Evolutionary conservation across 495 filamentous ascomycete species (phyloP), one percentile per base, ranked within the genome.

Genomic region (Xylaria palmicola): DNA sequence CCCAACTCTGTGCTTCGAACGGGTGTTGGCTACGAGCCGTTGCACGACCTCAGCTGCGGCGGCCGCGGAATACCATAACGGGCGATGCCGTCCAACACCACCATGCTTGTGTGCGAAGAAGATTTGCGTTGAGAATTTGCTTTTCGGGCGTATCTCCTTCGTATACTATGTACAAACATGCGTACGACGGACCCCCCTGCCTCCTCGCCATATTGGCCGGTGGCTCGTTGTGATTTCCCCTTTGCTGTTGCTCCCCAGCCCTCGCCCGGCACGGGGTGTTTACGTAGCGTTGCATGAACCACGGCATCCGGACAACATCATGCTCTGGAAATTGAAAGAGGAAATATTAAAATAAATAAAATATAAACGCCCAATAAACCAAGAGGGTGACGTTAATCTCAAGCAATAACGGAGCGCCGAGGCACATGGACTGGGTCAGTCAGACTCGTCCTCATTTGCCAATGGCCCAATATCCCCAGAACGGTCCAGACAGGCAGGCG

Each of bases 61-160:
- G n/a, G 10, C 34, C 50, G 52, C 57, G 57, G 57, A 52, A 52
- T 60, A 49, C 57, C 44, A 19, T 30, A 49, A 44, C 26, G 37
- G 47, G 47, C 48, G 37, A 60, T 52, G 39, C 45, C 56, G 47
- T 41, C 41, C 39, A 44, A 10, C 30, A 20, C 6, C 30, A 50
- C 9, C 1, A 51, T 39, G 44, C 19, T 24, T 12, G 13, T 17
- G 45, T 48, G 17, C 20, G n/a, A 59, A 7, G 30, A 17, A 40
- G n/a, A n/a, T n/a, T 22, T 50, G 36, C 22, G 27, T 50, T n/a
- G 44, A 51, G 27, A 56, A 22, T 39, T 43, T 29, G 13, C 37
- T 43, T 56, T 24, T 44, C 53, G n/a, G n/a, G n/a, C n/a, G n/a
- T n/a, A n/a, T 24, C 27, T 43, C 20, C 26, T n/a, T 29, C 48